These are phyloP conservation scores for Trichoderma sp. DNA, from an alignment of 2,329 filamentous ascomycete genomes.

Conservation along the genomic window DNA sequence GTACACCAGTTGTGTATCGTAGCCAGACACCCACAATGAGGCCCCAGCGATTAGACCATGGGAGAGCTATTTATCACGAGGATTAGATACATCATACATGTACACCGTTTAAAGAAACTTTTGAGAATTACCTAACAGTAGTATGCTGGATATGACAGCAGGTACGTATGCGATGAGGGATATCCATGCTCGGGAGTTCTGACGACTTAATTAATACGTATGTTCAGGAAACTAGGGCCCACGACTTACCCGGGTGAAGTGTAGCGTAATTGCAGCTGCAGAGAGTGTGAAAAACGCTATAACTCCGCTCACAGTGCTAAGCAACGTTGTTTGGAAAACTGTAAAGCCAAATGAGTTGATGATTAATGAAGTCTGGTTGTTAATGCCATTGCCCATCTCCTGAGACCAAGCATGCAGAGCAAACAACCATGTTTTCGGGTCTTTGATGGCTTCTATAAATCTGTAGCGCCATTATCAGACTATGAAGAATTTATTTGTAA, in stretches of 20 bases:
- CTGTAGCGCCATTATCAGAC: background rate
- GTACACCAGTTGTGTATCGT: slow-evolving; percentile 22
- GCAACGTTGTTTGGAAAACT: slow-evolving; percentile 37
- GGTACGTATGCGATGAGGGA: slow-evolving; percentile 23
- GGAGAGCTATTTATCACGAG: background rate
- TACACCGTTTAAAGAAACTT: background rate
- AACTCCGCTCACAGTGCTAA: slow-evolving; percentile 22
- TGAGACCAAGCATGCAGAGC: slow-evolving; percentile 35
- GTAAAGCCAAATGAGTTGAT: slow-evolving; percentile 48
- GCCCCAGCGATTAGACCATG: slow-evolving; percentile 25
- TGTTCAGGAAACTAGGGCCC: background rate
- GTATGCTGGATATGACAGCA: slow-evolving; percentile 22
- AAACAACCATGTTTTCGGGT: slow-evolving; percentile 36
- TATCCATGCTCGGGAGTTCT: slow-evolving; percentile 24
- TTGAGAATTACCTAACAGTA: slow-evolving; percentile 1
- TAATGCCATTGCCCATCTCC: slow-evolving; percentile 42
- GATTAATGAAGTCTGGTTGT: slow-evolving; percentile 45
- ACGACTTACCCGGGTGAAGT: slow-evolving; percentile 2
- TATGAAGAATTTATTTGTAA: too few species aligned
- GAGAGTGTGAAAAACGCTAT: slow-evolving; percentile 20
- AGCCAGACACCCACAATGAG: slow-evolving; percentile 26
- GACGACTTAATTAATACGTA: background rate
- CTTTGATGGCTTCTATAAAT: slow-evolving; percentile 32
- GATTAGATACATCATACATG: background rate
- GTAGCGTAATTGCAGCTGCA: slow-evolving; percentile 5